Evolutionary conservation across 2,329 filamentous ascomycete genomes (phyloP).

Genomic region (Bipolaris bicolor): DNA sequence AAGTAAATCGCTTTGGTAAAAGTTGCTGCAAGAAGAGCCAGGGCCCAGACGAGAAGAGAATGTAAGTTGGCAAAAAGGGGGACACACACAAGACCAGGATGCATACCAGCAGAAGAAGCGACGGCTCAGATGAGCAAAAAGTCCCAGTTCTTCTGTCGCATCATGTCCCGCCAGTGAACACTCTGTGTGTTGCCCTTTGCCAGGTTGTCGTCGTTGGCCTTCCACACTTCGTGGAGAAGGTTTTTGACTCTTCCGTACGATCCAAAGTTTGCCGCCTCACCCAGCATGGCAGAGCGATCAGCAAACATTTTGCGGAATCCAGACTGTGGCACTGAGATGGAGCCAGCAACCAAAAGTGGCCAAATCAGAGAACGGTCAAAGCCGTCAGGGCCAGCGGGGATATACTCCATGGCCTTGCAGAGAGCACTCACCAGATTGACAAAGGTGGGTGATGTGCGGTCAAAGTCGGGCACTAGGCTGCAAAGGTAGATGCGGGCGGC

Average conservation of each 20-base stretch:
- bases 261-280: constrained; percentile 78
- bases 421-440: constrained; percentile 79
- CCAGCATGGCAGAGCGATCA: constrained; percentile 75
- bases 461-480: constrained; percentile 88
- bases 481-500: constrained; percentile 97
- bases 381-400: constrained; percentile 79
- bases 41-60: constrained; percentile 28
- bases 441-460: constrained; percentile 74
- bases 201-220: constrained; percentile 68
- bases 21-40: constrained; percentile 17
- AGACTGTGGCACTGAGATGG: constrained; percentile 74
- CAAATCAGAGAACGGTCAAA: constrained; percentile 92
- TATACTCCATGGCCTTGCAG: constrained; percentile 75
- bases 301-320: constrained; percentile 79
- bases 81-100: constrained; percentile 43
- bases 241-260: constrained; percentile 83
- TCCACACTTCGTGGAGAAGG: constrained; percentile 84
- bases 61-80: constrained; percentile 24
- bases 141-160: constrained; percentile 90
- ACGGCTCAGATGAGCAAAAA: constrained; percentile 78
- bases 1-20: constrained; percentile 33
- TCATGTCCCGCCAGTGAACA: constrained; percentile 93
- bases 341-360: constrained; percentile 89
- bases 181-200: constrained; percentile 62
- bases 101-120: constrained; percentile 42